These are phyloP conservation scores for Lyophyllum atratum DNA, from an alignment of 768 basidiomycete genomes.

Conservation along the genomic window DNA sequence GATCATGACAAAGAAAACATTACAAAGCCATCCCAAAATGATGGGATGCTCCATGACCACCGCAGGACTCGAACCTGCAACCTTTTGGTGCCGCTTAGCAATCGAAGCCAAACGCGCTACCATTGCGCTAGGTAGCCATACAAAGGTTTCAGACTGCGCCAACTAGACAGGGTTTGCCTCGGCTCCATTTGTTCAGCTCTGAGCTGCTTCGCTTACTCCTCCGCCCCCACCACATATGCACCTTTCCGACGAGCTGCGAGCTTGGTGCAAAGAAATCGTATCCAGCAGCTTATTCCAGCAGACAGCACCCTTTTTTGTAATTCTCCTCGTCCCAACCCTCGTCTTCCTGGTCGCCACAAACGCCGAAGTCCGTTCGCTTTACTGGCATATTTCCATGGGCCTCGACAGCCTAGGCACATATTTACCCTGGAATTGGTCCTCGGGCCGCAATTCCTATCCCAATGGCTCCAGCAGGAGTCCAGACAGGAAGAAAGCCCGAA, in stretches of 20 bases:
- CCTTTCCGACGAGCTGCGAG: conserved; percentile 39
- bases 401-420: conserved; percentile 56
- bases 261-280: conserved; percentile 41
- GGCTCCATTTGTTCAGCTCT: background rate
- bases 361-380: conserved; percentile 25
- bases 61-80: conserved; percentile 97
- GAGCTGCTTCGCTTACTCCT: conserved; percentile 5
- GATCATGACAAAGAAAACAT: background rate
- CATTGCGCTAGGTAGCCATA: conserved; percentile 87
- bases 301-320: conserved; percentile 53
- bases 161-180: background rate
- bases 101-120: conserved; percentile 96
- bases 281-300: conserved; percentile 50
- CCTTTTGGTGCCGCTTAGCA: conserved; percentile 81
- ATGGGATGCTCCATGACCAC: conserved; percentile 51
- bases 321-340: conserved; percentile 56
- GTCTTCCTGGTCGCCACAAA: conserved; percentile 44
- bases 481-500: conserved; percentile 50
- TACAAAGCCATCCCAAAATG: background rate
- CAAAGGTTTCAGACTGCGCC: background rate
- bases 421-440: conserved; percentile 69
- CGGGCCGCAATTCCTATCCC: conserved; percentile 17
- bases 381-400: conserved; percentile 46
- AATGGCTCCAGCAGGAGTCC: conserved; percentile 19
- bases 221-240: conserved; percentile 41